A percentile compares a stretch with the other conserved stretches of the same genome.
phyloP scores from a whole-genome alignment of 495 filamentous ascomycete genomes.

The Trichoderma gamsii region DNA sequence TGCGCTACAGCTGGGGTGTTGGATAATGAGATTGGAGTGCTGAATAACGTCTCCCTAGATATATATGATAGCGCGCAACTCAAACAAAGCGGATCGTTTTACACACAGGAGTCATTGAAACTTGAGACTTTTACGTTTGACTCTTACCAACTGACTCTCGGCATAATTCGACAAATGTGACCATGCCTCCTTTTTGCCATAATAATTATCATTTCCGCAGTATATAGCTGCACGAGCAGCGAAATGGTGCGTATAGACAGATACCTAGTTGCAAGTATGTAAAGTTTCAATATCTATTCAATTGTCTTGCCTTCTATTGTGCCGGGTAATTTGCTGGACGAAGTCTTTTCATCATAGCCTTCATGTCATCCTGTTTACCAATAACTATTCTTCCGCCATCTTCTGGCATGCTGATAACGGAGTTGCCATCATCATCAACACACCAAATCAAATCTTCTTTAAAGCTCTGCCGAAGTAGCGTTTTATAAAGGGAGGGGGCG shows the following conservation, averaged over 20 bases:
- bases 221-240: neutral
- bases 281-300: neutral
- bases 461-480: neutral
- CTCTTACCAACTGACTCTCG: too few relatives aligned
- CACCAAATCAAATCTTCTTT: neutral
- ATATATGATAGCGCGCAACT: too few relatives aligned
- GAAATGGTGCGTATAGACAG: neutral
- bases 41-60: too few relatives aligned
- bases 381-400: neutral
- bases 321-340: neutral
- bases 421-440: neutral
- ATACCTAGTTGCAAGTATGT: neutral
- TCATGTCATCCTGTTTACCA: neutral
- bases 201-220: neutral
- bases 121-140: too few relatives aligned
- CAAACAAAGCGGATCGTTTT: too few relatives aligned
- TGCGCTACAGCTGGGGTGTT: too few relatives aligned
- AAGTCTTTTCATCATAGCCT: neutral
- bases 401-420: neutral
- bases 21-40: too few relatives aligned
- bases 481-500: neutral
- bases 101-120: too few relatives aligned
- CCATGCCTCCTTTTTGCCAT: neutral
- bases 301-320: neutral
- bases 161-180: neutral